Percentiles rank a stretch among this genome's conserved stretches.
Conservation (phyloP, 495 filamentous ascomycete species). For the Hamigera avellanea region DNA sequence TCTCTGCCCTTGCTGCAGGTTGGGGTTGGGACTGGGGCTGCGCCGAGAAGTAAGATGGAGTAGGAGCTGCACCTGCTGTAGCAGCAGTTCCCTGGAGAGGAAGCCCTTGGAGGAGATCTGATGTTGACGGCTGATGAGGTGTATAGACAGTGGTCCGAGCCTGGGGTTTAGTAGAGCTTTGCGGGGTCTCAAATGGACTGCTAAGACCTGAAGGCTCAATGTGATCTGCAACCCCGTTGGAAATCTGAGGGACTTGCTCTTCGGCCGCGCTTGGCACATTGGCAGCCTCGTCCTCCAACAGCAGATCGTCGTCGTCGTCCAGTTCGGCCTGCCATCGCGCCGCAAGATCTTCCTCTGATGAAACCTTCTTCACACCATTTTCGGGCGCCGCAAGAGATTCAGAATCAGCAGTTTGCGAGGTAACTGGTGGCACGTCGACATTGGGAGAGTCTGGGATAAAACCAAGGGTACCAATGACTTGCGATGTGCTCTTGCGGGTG, state of each 20-base stretch:
- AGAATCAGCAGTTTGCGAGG: slow-evolving; percentile 18
- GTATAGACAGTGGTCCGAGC: slow-evolving; percentile 19
- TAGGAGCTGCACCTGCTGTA: slow-evolving; percentile 19
- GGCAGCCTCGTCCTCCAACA: slow-evolving; percentile 49
- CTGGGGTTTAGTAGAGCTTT: slow-evolving; percentile 10
- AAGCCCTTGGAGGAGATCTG: slow-evolving; percentile 24
- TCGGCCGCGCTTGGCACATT: slow-evolving; percentile 17
- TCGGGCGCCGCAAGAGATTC: slow-evolving; percentile 15
- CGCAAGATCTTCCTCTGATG: slow-evolving; percentile 13
- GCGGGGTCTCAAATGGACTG: slow-evolving; percentile 23
- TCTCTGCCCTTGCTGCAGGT: slow-evolving; percentile 42
- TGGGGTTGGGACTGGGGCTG: slow-evolving; percentile 18
- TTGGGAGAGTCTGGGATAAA: slow-evolving; percentile 16
- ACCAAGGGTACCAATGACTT: slow-evolving; percentile 26
- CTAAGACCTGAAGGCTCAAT: slow-evolving; percentile 9
- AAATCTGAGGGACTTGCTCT: slow-evolving; percentile 6
- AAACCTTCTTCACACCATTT: slow-evolving; percentile 3
- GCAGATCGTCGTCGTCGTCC: slow-evolving; percentile 68
- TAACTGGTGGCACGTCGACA: slow-evolving; percentile 22
- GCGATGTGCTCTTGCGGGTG: slow-evolving; percentile 31
- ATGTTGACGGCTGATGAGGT: slow-evolving; percentile 34
- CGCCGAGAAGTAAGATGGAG: slow-evolving; percentile 31
- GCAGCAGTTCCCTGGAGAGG: slow-evolving; percentile 14
- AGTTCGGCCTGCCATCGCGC: slow-evolving; percentile 18
- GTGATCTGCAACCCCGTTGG: slow-evolving; percentile 4